phyloP scores from a whole-genome alignment of 768 basidiomycete species.

The Leccinum uliginosum region DNA sequence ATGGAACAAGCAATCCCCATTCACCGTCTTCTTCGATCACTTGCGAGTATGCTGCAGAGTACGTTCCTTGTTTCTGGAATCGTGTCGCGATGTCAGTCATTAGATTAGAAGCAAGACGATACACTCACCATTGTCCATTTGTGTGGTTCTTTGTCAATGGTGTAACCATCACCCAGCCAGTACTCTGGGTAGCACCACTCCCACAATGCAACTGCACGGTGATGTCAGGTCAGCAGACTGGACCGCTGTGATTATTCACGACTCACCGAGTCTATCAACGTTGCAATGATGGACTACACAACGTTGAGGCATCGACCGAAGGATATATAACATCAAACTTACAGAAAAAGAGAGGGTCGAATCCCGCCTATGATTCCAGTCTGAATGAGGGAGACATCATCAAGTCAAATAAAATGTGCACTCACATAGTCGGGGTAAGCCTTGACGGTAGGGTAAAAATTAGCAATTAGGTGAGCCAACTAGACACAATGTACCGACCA shows the following conservation, averaged over 20 bases:
- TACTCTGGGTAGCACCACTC: slow-evolving; percentile 29
- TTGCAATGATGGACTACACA: too few species aligned
- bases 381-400: not conserved
- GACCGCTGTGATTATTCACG: too few species aligned
- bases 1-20: slow-evolving; percentile 16
- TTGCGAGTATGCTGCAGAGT: slow-evolving; percentile 19
- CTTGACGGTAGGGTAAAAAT: slow-evolving; percentile 3
- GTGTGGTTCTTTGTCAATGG: slow-evolving; percentile 3
- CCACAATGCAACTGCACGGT: slow-evolving; percentile 23
- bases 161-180: slow-evolving; percentile 27
- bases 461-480: not conserved
- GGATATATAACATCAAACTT: not conserved
- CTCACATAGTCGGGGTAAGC: slow-evolving; percentile 22
- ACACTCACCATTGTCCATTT: slow-evolving; percentile 23
- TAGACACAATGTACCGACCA: not conserved
- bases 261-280: too few species aligned
- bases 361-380: slow-evolving; percentile 13
- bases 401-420: not conserved
- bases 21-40: slow-evolving; percentile 15
- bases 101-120: not conserved
- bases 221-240: not conserved
- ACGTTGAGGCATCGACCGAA: not conserved
- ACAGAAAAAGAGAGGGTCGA: slow-evolving; percentile 26
- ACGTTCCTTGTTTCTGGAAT: slow-evolving; percentile 19
- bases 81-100: not conserved